Percentiles rank a stretch among this genome's conserved stretches.
phyloP scores from a whole-genome alignment of 306 rosid species.

The Luffa aegyptiaca region DNA sequence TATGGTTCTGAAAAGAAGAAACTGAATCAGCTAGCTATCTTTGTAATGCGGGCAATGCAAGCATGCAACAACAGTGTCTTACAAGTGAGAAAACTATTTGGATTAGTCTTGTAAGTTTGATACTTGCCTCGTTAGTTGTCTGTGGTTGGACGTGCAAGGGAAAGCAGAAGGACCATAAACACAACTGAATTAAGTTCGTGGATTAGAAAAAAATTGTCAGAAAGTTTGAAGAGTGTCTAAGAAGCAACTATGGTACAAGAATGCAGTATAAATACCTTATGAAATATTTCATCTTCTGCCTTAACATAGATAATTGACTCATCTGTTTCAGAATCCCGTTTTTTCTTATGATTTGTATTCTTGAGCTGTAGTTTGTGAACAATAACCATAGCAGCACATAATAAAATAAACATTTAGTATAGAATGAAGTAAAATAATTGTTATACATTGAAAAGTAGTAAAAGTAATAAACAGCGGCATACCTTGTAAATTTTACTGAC shows the following conservation, averaged over 20 bases:
- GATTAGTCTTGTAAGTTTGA: background rate
- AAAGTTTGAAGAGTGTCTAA: background rate
- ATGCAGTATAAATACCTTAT: constrained; percentile 37
- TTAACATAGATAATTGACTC: constrained; percentile 48
- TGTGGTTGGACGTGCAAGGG: constrained; percentile 42
- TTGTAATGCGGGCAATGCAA: background rate
- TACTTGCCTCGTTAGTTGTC: constrained; percentile 55
- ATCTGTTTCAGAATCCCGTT: constrained; percentile 16
- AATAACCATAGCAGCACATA: constrained; percentile 8
- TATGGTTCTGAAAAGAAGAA: background rate
- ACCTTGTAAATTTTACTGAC: constrained; percentile 67
- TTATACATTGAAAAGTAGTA: background rate
- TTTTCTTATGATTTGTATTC: constrained; percentile 31
- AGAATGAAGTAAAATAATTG: background rate
- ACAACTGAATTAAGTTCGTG: constrained; percentile 40
- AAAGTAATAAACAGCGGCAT: constrained; percentile 8
- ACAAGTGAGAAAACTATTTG: background rate
- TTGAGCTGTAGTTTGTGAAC: constrained; percentile 36
- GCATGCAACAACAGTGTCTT: background rate
- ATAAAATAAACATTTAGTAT: background rate
- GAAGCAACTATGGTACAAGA: background rate
- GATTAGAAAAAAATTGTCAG: constrained; percentile 7
- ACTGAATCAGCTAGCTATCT: background rate
- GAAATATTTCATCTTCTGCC: constrained; percentile 80
- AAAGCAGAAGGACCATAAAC: constrained; percentile 64